Evolutionary conservation across 805 yeast species (phyloP), one percentile per base, ranked within the genome.

Genomic region (Hanseniaspora hatyaiensis): DNA sequence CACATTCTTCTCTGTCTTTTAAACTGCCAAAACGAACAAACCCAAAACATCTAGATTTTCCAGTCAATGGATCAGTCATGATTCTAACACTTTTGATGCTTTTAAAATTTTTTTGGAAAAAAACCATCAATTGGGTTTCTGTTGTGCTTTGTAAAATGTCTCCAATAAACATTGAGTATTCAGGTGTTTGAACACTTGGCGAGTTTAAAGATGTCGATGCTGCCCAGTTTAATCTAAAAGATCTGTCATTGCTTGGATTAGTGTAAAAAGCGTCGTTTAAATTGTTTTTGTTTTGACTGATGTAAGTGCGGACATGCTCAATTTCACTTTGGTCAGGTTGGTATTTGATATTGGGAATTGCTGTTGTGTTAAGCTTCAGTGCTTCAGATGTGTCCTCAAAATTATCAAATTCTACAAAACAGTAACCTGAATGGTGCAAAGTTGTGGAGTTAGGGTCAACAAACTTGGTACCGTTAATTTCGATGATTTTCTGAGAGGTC

Each of bases 31-130:
- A 82, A 52, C 94, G 66, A 23, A 82, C 87, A 63, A 82, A 82
- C 0, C 92, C 92, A 63, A 82, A 82, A 56, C 92, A 80, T 53
- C 89, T 68, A 2, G 86, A 78, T 24, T 80, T 73, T 0, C 88
- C 88, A 12, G 82, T 73, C 5, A 82, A 73, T 2, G 92, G 92
- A 58, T 82, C 89, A 0, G 92, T 82, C 89, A 82, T 82, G 9
- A 82, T 89, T 51, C 92, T 67, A 6, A 82, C 92, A 2, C 92
- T 82, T 55, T 80, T 81, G 33, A 82, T 80, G 8, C 84, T 74
- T 44, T 67, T 66, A 63, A 74, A 82, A 50, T 71, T 71, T 36
- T 75, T 72, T 60, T 82, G 89, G 60, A 82, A 82, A 44, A 82
- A 67, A 20, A 84, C 77, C 41, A 82, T 63, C 50, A 82, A 63